phyloP scores from a whole-genome alignment of 1,284 basidiomycete genomes.

The Cutaneotrichosporon sp. region DNA sequence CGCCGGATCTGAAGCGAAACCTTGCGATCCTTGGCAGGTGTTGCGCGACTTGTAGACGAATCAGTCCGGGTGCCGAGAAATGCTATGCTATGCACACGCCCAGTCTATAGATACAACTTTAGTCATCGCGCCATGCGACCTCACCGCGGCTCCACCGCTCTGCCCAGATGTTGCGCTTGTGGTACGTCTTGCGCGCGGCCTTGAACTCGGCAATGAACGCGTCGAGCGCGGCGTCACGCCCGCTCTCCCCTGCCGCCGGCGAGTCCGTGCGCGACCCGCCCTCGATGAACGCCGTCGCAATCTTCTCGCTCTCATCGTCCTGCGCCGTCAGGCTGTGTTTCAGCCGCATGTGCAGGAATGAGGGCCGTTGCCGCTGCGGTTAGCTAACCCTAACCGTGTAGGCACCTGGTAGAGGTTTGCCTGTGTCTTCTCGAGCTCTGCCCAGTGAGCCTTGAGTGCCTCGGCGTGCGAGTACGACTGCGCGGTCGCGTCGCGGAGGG shows the following conservation, averaged over 20 bases:
- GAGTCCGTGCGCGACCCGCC: constrained; percentile 55
- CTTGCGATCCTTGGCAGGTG: too few species aligned
- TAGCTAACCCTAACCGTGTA: not conserved
- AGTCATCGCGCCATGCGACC: constrained; percentile 74
- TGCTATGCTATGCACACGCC: constrained; percentile 1
- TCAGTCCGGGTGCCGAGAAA: not conserved
- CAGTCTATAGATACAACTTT: not conserved
- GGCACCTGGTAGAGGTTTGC: constrained; percentile 79
- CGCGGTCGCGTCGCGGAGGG: constrained; percentile 73
- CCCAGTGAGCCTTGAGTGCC: constrained; percentile 74
- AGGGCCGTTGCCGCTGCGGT: constrained; percentile 72
- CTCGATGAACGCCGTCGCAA: constrained; percentile 77
- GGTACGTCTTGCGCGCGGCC: constrained; percentile 78
- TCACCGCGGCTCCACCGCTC: constrained; percentile 81
- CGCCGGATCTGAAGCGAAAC: not conserved
- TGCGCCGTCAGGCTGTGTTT: constrained; percentile 82
- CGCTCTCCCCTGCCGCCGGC: constrained; percentile 34
- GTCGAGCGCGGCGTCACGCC: constrained; percentile 60
- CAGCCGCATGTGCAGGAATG: constrained; percentile 81
- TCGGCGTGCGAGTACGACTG: constrained; percentile 82
- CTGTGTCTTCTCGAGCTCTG: constrained; percentile 80
- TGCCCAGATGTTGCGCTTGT: constrained; percentile 84
- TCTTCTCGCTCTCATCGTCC: constrained; percentile 79
- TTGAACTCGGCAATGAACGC: constrained; percentile 85
- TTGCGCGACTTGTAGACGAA: not conserved